Percentiles rank a stretch among this genome's conserved stretches.
Evolutionary conservation across 208 protist genomes (phyloP).

Genomic region (Paratrypanosoma confusum): DNA sequence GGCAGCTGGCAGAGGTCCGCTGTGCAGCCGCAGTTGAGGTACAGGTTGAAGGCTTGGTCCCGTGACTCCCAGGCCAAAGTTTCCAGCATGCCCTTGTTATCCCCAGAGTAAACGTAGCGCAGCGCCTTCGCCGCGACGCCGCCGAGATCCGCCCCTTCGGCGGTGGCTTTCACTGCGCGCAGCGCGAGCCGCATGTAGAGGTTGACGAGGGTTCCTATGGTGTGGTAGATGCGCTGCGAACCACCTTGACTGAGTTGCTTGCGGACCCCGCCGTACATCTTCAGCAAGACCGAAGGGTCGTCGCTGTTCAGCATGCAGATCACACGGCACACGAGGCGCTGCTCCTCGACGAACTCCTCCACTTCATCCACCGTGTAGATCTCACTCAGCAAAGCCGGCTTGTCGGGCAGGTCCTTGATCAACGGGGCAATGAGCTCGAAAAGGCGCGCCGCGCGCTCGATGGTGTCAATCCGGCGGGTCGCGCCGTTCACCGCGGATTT

Average conservation of each 20-base stretch:
- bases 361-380: slow-evolving; percentile 32
- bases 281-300: slow-evolving; percentile 66
- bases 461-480: slow-evolving; percentile 24
- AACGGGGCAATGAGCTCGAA: slow-evolving; percentile 82
- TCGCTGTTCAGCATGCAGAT: slow-evolving; percentile 82
- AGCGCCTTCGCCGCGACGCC: slow-evolving; percentile 20
- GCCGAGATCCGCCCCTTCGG: neutral
- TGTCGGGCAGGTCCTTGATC: slow-evolving; percentile 56
- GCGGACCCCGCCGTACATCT: slow-evolving; percentile 83
- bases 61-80: slow-evolving; percentile 30
- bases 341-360: slow-evolving; percentile 88
- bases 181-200: slow-evolving; percentile 60
- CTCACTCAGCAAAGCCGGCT: slow-evolving; percentile 11
- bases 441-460: slow-evolving; percentile 54
- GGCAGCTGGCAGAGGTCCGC: slow-evolving; percentile 72
- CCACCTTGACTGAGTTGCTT: slow-evolving; percentile 85
- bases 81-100: slow-evolving; percentile 69
- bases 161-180: slow-evolving; percentile 8
- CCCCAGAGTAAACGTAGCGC: slow-evolving; percentile 41
- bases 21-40: slow-evolving; percentile 65
- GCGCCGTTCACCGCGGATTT: neutral
- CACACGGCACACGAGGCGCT: slow-evolving; percentile 82
- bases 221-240: slow-evolving; percentile 63
- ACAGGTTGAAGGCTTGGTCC: slow-evolving; percentile 67
- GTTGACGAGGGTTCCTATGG: slow-evolving; percentile 79